Conservation (phyloP, 257 asterid genomes). For the Linderniella brevidens region DNA sequence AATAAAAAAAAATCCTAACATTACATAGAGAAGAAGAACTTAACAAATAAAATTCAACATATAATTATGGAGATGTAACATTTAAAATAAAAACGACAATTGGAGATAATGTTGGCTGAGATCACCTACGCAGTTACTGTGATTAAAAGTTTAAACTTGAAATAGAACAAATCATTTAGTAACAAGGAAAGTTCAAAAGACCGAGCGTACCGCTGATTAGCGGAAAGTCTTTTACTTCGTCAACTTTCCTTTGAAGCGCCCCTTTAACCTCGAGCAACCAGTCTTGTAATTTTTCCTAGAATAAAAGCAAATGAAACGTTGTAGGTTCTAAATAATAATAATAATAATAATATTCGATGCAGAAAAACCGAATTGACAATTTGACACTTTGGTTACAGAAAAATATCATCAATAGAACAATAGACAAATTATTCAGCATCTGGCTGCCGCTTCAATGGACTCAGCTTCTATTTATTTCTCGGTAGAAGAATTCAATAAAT, state of each 20-base stretch:
- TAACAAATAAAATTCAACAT: background rate
- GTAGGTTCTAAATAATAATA: too few species aligned
- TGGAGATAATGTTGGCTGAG: too few species aligned
- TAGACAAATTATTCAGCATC: too few species aligned
- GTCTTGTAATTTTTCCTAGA: conserved; percentile 82
- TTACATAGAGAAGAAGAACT: background rate
- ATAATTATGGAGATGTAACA: background rate
- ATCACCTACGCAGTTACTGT: background rate
- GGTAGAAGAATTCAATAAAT: too few species aligned
- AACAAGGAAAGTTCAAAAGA: conserved; percentile 1
- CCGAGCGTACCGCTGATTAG: conserved; percentile 42
- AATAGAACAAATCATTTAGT: background rate
- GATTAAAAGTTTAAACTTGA: background rate
- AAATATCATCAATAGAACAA: too few species aligned
- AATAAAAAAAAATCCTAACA: conserved; percentile 1
- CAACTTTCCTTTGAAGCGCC: conserved; percentile 50
- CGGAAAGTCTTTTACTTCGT: conserved; percentile 26
- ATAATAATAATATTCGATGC: conserved; percentile 5
- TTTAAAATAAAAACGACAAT: too few species aligned
- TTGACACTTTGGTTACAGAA: too few species aligned
- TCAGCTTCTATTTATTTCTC: too few species aligned
- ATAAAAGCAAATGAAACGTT: conserved; percentile 5
- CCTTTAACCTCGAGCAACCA: conserved; percentile 53
- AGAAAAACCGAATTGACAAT: conserved; percentile 2
- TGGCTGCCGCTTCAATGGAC: too few species aligned